A percentile compares a stretch with the other conserved stretches of the same genome.
Conservation (phyloP, 257 asterid genomes). For the Paulownia fortunei region DNA sequence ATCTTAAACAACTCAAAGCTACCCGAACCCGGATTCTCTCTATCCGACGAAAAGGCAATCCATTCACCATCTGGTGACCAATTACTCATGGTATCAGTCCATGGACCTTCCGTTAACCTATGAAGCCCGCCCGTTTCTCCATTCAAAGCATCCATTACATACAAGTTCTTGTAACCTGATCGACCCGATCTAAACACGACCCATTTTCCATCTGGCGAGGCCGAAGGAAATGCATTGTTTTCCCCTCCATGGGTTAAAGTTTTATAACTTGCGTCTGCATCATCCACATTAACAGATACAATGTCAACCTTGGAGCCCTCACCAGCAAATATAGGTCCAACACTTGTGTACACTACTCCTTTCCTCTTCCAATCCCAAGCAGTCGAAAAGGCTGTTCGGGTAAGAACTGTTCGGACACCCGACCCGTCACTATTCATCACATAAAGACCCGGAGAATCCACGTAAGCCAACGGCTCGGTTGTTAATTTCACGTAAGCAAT, state of each 20-base stretch:
- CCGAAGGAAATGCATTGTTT: constrained; percentile 88
- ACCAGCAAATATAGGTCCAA: constrained; percentile 73
- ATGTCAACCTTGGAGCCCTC: constrained; percentile 79
- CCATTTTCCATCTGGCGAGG: constrained; percentile 95
- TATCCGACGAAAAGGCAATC: constrained; percentile 84
- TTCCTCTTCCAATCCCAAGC: constrained; percentile 87
- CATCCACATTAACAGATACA: constrained; percentile 75
- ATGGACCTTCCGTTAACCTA: constrained; percentile 69
- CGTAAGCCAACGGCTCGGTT: too few relatives aligned
- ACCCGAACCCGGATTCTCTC: constrained; percentile 83
- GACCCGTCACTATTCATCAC: constrained; percentile 86
- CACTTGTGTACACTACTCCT: constrained; percentile 82
- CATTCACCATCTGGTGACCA: constrained; percentile 95
- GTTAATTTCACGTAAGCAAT: constrained; percentile 66
- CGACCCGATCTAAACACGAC: constrained; percentile 90
- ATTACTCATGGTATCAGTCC: constrained; percentile 92
- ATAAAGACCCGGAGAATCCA: constrained; percentile 68
- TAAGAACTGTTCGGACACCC: constrained; percentile 51
- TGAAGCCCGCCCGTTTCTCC: constrained; percentile 74
- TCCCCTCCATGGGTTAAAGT: constrained; percentile 60
- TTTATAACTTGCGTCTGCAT: constrained; percentile 50
- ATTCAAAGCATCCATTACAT: constrained; percentile 78
- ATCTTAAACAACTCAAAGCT: constrained; percentile 74
- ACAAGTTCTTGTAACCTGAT: constrained; percentile 79
- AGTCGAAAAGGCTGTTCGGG: constrained; percentile 61